A percentile compares a stretch with the other conserved stretches of the same genome.
These are phyloP conservation scores for Schizopora paradoxa DNA, from an alignment of 1,284 basidiomycete genomes.

Conservation along the genomic window DNA sequence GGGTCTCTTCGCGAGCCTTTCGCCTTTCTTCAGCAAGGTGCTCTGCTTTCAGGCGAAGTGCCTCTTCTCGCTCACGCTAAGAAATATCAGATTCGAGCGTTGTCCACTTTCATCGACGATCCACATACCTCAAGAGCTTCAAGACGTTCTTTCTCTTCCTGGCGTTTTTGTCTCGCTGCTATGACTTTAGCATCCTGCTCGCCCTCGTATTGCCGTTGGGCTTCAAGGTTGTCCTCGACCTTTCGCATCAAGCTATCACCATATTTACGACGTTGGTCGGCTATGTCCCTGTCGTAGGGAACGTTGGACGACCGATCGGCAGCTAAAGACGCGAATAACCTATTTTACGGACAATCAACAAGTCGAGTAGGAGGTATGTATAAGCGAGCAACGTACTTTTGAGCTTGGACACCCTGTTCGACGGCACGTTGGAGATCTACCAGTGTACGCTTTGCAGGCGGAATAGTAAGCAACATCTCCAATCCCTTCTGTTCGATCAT, in stretches of 20 bases:
- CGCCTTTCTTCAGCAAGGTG: slow-evolving; percentile 71
- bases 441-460: slow-evolving; percentile 70
- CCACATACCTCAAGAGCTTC: slow-evolving; percentile 56
- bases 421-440: slow-evolving; percentile 76
- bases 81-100: slow-evolving; percentile 8
- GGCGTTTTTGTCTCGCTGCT: slow-evolving; percentile 60
- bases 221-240: slow-evolving; percentile 70
- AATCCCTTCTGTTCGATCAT: slow-evolving; percentile 95
- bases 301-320: slow-evolving; percentile 63
- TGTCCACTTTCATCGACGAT: background rate
- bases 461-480: slow-evolving; percentile 76
- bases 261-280: slow-evolving; percentile 84
- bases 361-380: background rate
- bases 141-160: slow-evolving; percentile 57
- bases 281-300: slow-evolving; percentile 84
- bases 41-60: slow-evolving; percentile 55
- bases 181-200: slow-evolving; percentile 72
- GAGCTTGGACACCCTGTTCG: slow-evolving; percentile 80
- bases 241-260: slow-evolving; percentile 79
- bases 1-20: slow-evolving; percentile 71
- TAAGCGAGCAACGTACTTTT: slow-evolving; percentile 52
- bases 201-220: slow-evolving; percentile 71
- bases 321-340: slow-evolving; percentile 79
- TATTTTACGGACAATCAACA: slow-evolving; percentile 26
- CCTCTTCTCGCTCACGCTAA: slow-evolving; percentile 52